Evolutionary conservation across 805 yeast genomes (phyloP).

Genomic region (Alloascoidea hylecoeti): DNA sequence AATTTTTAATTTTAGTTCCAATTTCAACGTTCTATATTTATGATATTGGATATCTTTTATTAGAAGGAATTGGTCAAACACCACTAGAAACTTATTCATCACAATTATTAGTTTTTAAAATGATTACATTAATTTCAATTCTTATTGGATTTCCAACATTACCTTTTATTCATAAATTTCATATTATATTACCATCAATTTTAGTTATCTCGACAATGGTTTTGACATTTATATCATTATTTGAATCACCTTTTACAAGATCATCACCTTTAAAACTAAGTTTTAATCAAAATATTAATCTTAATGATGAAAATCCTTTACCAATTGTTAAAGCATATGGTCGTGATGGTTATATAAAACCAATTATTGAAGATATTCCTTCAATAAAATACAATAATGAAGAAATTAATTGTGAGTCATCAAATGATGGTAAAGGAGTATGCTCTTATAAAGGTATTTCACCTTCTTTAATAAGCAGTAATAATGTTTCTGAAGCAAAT

Average conservation of each 20-base stretch:
- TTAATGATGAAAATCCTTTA: conserved; percentile 16
- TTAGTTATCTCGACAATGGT: conserved; percentile 23
- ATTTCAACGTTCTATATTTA: conserved; percentile 38
- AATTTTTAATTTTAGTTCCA: conserved; percentile 58
- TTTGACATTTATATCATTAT: conserved; percentile 23
- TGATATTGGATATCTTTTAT: conserved; percentile 36
- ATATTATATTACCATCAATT: conserved; percentile 29
- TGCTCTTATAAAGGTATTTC: conserved; percentile 38
- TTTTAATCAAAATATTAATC: conserved; percentile 47
- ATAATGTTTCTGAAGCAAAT: conserved; percentile 15
- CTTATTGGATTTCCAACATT: conserved; percentile 34
- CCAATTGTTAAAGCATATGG: conserved; percentile 35
- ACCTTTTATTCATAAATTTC: conserved; percentile 60
- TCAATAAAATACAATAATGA: conserved; percentile 28
- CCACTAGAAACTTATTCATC: conserved; percentile 47
- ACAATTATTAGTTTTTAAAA: conserved; percentile 22
- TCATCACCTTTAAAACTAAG: conserved; percentile 58
- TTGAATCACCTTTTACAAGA: conserved; percentile 43
- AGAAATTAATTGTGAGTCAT: conserved; percentile 19
- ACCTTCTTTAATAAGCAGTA: conserved; percentile 31
- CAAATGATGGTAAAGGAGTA: conserved; percentile 31
- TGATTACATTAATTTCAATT: conserved; percentile 21
- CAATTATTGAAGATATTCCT: conserved; percentile 48
- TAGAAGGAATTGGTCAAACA: conserved; percentile 58
- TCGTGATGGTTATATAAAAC: conserved; percentile 30